These are phyloP conservation scores for Heritiera littoralis DNA, from an alignment of 345 rosid genomes.

Conservation along the genomic window DNA sequence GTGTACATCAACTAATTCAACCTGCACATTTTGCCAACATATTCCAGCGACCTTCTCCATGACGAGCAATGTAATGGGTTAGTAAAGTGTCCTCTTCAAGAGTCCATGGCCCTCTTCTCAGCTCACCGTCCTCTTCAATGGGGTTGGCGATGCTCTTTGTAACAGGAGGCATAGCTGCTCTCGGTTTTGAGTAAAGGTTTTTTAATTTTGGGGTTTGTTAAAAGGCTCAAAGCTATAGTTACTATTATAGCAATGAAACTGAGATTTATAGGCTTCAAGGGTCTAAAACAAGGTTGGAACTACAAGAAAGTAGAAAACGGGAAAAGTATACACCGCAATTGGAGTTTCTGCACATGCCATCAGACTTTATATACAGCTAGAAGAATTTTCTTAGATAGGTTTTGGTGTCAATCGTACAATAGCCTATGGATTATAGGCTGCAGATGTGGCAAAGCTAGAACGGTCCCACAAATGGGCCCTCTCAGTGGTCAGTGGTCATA, in stretches of 20 bases:
- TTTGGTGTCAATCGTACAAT: slow-evolving; percentile 14
- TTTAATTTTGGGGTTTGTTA: background rate
- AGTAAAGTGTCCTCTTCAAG: slow-evolving; percentile 81
- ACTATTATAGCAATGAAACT: background rate
- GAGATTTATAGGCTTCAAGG: slow-evolving; percentile 21
- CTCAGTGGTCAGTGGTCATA: background rate
- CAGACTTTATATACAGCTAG: background rate
- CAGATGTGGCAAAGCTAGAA: slow-evolving; percentile 9
- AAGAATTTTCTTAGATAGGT: background rate
- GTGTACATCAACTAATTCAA: background rate
- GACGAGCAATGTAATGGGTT: slow-evolving; percentile 58
- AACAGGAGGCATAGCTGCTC: slow-evolving; percentile 20
- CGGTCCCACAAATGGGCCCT: background rate
- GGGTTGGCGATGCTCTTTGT: slow-evolving; percentile 5
- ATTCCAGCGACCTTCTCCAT: slow-evolving; percentile 95
- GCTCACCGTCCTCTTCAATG: slow-evolving; percentile 38
- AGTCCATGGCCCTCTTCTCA: slow-evolving; percentile 92
- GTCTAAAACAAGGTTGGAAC: background rate
- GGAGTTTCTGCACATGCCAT: slow-evolving; percentile 13
- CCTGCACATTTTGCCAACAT: slow-evolving; percentile 75
- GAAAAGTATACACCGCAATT: background rate
- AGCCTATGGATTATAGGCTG: slow-evolving; percentile 19
- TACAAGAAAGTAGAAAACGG: background rate
- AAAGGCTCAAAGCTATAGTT: background rate
- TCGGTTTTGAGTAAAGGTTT: slow-evolving; percentile 23